Percentiles rank a stretch among this genome's conserved stretches.
These are phyloP conservation scores for Arbutus unedo DNA, from an alignment of 148 eudicot genomes.

Conservation along the genomic window DNA sequence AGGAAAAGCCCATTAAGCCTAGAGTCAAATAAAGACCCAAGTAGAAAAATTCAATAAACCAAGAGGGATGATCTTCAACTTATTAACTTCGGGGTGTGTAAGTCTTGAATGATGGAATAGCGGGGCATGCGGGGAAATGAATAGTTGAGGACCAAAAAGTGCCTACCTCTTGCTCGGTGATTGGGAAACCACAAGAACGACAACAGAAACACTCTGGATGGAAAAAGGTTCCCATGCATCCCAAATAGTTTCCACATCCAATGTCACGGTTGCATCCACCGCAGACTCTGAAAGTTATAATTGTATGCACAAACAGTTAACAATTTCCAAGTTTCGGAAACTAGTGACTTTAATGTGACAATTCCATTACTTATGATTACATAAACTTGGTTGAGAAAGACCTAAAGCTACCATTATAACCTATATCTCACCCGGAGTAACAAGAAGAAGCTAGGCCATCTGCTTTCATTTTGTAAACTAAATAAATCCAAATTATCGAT, in stretches of 20 bases:
- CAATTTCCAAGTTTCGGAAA: neutral
- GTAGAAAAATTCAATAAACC: too few relatives aligned
- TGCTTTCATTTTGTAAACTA: neutral
- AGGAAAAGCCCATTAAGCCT: constrained; percentile 48
- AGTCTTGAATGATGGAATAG: neutral
- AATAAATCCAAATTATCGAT: neutral
- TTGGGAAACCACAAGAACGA: constrained; percentile 68
- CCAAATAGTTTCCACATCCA: constrained; percentile 78
- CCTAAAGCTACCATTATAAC: neutral
- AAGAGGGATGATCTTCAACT: neutral
- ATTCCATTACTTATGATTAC: neutral
- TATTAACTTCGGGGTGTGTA: neutral
- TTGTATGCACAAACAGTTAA: constrained; percentile 10
- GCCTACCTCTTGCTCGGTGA: constrained; percentile 88
- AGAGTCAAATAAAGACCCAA: constrained; percentile 13
- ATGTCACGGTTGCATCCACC: constrained; percentile 85
- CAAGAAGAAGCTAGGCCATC: constrained; percentile 2
- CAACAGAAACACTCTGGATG: constrained; percentile 94
- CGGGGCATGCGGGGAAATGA: neutral
- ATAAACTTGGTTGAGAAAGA: constrained; percentile 1
- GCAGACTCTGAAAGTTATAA: constrained; percentile 57
- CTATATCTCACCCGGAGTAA: neutral
- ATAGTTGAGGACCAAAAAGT: neutral
- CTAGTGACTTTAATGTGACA: neutral
- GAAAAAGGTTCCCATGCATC: constrained; percentile 86